Conservation (phyloP, 2,329 filamentous ascomycete genomes). For the Ceratocystiopsis brevicomis region DNA sequence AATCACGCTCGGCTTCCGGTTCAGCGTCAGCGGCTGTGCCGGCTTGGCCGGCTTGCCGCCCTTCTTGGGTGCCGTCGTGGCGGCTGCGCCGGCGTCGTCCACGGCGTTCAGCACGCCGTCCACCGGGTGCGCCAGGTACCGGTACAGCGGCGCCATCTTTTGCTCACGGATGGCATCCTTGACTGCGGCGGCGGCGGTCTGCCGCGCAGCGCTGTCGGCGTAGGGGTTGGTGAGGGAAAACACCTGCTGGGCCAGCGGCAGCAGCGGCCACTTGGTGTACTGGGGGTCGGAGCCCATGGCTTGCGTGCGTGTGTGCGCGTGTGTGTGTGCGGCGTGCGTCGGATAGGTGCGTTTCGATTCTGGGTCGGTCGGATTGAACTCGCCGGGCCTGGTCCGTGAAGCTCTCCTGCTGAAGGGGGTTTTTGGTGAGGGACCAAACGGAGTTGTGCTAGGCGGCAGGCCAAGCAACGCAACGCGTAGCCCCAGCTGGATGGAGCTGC, state of each 20-base stretch:
- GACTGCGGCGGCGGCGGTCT: conserved; percentile 51
- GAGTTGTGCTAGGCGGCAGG: too few relatives aligned
- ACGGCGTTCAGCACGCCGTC: conserved; percentile 65
- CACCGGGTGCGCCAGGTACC: conserved; percentile 62
- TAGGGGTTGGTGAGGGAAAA: conserved; percentile 73
- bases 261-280: conserved; percentile 68
- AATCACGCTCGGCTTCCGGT: conserved; percentile 50
- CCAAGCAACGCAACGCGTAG: too few relatives aligned
- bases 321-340: not conserved
- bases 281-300: conserved; percentile 64
- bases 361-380: too few relatives aligned
- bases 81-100: conserved; percentile 37
- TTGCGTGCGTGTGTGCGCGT: not conserved
- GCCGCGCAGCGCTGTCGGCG: conserved; percentile 44
- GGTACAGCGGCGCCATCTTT: conserved; percentile 77
- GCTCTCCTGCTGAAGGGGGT: too few relatives aligned
- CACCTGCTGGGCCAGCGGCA: conserved; percentile 67
- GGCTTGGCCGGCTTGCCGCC: not conserved
- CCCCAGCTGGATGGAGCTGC: too few relatives aligned
- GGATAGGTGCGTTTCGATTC: not conserved
- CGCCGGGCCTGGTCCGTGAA: too few relatives aligned
- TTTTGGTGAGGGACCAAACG: too few relatives aligned
- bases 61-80: conserved; percentile 11
- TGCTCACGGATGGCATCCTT: conserved; percentile 69
- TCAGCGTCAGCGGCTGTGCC: conserved; percentile 13